Conservation (phyloP, 768 basidiomycete genomes). For the Tylopilus rubrobrunneus region DNA sequence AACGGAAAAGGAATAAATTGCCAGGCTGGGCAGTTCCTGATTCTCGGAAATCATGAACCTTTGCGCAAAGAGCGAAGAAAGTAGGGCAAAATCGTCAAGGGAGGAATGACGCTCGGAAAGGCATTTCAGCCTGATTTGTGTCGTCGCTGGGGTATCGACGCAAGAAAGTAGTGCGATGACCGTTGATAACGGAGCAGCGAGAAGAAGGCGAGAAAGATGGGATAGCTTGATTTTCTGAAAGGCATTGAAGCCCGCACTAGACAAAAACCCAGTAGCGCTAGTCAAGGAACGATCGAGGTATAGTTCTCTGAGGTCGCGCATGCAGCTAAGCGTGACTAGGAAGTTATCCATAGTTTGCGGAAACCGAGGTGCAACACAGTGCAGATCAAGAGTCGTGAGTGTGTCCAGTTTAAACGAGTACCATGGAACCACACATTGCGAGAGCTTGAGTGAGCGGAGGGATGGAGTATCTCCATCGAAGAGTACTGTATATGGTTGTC, state of each 20-base stretch:
- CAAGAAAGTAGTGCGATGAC: background rate
- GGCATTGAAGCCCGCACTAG: background rate
- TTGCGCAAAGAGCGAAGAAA: background rate
- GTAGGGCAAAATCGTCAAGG: background rate
- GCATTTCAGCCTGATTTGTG: background rate
- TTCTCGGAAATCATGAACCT: background rate
- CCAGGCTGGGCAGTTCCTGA: background rate
- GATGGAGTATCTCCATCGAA: background rate
- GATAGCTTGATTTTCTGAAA: background rate
- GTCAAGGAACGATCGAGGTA: conserved; percentile 32
- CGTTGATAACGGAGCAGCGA: background rate
- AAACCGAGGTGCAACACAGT: conserved; percentile 15
- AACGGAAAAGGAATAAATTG: background rate
- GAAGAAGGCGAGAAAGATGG: background rate
- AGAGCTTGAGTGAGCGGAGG: background rate
- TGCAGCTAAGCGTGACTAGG: conserved; percentile 25
- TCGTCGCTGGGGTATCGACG: background rate
- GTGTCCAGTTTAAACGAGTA: conserved; percentile 2
- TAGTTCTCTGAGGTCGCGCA: conserved; percentile 32
- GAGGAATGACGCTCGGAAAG: background rate
- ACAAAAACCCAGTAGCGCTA: background rate
- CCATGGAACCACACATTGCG: background rate
- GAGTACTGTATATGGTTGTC: too few species aligned
- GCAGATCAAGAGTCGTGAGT: conserved; percentile 36
- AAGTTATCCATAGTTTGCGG: conserved; percentile 32